Evolutionary conservation across 768 basidiomycete genomes (phyloP).

Genomic region (Leccinum subtestaceum): DNA sequence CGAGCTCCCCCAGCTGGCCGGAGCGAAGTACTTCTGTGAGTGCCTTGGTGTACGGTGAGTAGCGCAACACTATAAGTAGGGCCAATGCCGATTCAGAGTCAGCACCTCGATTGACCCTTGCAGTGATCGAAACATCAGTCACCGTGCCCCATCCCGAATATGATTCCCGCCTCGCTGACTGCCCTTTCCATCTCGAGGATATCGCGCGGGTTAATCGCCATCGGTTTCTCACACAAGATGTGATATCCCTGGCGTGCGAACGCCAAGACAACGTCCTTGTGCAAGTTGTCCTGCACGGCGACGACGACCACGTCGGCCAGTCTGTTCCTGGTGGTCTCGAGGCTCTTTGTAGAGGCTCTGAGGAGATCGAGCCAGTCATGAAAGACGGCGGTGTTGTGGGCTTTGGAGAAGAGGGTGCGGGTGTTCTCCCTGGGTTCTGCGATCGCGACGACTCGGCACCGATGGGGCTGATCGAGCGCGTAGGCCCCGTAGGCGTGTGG

Average conservation of each 20-base stretch:
- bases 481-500: conserved; percentile 62
- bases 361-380: conserved; percentile 68
- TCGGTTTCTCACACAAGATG: conserved; percentile 90
- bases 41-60: conserved; percentile 78
- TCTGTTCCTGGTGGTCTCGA: conserved; percentile 60
- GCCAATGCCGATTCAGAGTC: neutral
- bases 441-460: conserved; percentile 78
- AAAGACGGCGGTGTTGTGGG: conserved; percentile 65
- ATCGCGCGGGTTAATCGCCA: conserved; percentile 74
- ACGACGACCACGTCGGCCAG: conserved; percentile 83
- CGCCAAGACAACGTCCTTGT: conserved; percentile 67
- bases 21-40: conserved; percentile 69
- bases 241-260: conserved; percentile 83
- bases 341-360: conserved; percentile 64
- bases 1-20: conserved; percentile 66
- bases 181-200: conserved; percentile 74
- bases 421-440: conserved; percentile 79
- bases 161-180: conserved; percentile 62
- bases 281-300: conserved; percentile 78
- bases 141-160: conserved; percentile 92
- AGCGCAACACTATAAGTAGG: conserved; percentile 63
- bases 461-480: conserved; percentile 54
- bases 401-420: conserved; percentile 51
- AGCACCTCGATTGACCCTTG: neutral
- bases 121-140: conserved; percentile 28